A percentile compares a stretch with the other conserved stretches of the same genome.
phyloP scores from a whole-genome alignment of 495 filamentous ascomycete species.

The Halenospora varia region DNA sequence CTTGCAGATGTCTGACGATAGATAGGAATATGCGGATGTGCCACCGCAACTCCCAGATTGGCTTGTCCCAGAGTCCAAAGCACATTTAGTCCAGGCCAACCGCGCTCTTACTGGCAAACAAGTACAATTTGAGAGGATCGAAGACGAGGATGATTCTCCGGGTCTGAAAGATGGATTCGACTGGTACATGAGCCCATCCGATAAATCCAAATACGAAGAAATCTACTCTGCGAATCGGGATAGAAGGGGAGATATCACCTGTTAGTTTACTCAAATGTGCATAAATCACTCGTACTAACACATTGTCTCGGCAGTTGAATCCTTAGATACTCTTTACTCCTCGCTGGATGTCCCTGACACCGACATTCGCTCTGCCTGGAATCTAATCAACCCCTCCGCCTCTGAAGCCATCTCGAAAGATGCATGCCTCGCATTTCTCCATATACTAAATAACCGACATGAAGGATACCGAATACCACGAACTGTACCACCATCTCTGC shows the following conservation, averaged over 20 bases:
- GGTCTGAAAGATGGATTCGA: constrained; percentile 95
- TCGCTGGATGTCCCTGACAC: constrained; percentile 94
- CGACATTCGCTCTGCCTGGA: constrained; percentile 92
- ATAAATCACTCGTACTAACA: constrained; percentile 2
- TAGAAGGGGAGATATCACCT: constrained; percentile 78
- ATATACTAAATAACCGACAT: constrained; percentile 91
- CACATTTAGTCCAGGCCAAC: constrained; percentile 87
- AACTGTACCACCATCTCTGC: constrained; percentile 83
- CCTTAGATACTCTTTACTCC: constrained; percentile 80
- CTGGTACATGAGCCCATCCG: constrained; percentile 95
- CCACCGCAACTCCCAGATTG: constrained; percentile 83
- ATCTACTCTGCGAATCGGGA: constrained; percentile 90
- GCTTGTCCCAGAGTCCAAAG: constrained; percentile 94
- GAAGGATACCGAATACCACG: constrained; percentile 93
- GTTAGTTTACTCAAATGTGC: constrained; percentile 34
- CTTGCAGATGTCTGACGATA: background rate
- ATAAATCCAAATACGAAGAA: constrained; percentile 90
- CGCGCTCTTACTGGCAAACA: constrained; percentile 73
- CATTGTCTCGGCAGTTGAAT: constrained; percentile 50
- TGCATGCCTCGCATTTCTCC: constrained; percentile 87
- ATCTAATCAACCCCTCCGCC: constrained; percentile 88
- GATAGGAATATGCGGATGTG: constrained; percentile 81
- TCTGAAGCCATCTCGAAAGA: constrained; percentile 83
- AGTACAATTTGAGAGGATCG: constrained; percentile 74
- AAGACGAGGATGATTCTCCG: constrained; percentile 70